Conservation (phyloP, 257 asterid species). For the Cruciata laevipes region DNA sequence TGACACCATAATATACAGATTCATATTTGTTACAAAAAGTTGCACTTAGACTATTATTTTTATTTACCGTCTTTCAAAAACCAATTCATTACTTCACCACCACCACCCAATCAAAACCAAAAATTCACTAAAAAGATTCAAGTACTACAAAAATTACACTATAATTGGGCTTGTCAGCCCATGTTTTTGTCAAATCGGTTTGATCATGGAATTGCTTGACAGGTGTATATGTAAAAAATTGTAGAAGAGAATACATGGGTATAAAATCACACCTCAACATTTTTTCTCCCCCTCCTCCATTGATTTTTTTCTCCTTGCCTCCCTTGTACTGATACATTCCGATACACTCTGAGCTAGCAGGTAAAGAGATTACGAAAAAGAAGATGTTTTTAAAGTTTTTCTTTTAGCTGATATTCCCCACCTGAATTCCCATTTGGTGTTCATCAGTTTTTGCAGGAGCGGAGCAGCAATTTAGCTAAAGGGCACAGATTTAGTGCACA, state of each 20-base stretch:
- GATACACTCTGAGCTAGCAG: slow-evolving; percentile 8
- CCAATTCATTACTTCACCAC: too few relatives aligned
- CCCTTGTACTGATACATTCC: slow-evolving; percentile 3
- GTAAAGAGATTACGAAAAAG: slow-evolving; percentile 12
- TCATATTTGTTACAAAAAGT: too few relatives aligned
- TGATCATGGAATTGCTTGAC: neutral
- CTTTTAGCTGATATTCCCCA: slow-evolving; percentile 16
- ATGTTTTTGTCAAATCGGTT: neutral
- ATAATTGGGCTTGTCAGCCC: neutral
- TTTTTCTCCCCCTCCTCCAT: neutral
- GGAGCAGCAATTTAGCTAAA: slow-evolving; percentile 25
- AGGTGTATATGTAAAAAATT: neutral
- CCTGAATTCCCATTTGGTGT: slow-evolving; percentile 28
- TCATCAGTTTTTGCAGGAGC: neutral
- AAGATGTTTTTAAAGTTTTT: neutral
- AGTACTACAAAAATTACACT: too few relatives aligned
- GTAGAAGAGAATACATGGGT: neutral
- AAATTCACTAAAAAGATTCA: neutral
- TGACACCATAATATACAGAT: too few relatives aligned
- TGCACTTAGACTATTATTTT: too few relatives aligned
- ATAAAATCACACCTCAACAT: neutral
- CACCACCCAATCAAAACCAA: too few relatives aligned
- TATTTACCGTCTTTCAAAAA: too few relatives aligned
- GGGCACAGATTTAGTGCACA: slow-evolving; percentile 27
- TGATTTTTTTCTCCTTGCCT: neutral